phyloP scores from a whole-genome alignment of 768 basidiomycete genomes.

The Dentipellis sp. region DNA sequence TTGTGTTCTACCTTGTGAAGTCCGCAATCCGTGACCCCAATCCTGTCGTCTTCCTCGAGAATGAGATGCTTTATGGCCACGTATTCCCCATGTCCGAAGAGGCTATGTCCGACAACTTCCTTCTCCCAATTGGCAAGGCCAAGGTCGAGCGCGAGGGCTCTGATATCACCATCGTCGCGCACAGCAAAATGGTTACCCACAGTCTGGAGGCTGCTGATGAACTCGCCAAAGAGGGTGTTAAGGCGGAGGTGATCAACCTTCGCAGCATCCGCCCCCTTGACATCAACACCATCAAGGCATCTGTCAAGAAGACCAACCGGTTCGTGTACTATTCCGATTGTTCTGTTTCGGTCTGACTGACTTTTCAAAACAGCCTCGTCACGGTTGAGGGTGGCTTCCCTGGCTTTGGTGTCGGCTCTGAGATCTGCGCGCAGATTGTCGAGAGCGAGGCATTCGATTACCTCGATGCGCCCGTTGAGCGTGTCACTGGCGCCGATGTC shows the following conservation, averaged over 20 bases:
- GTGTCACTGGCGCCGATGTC: slow-evolving; percentile 94
- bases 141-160: slow-evolving; percentile 91
- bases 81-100: slow-evolving; percentile 94
- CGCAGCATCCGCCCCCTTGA: slow-evolving; percentile 94
- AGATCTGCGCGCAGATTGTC: slow-evolving; percentile 95
- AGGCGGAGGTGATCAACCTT: slow-evolving; percentile 97
- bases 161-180: slow-evolving; percentile 93
- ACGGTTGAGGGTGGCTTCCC: slow-evolving; percentile 99
- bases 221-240: slow-evolving; percentile 93
- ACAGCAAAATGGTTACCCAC: slow-evolving; percentile 97
- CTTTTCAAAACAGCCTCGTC: slow-evolving; percentile 48
- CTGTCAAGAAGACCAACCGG: slow-evolving; percentile 99
- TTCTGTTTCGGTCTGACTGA: background rate
- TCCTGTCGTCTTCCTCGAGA: slow-evolving; percentile 97
- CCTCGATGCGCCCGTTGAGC: slow-evolving; percentile 96
- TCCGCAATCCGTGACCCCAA: slow-evolving; percentile 97
- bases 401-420: slow-evolving; percentile 94
- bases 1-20: slow-evolving; percentile 27
- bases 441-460: slow-evolving; percentile 98
- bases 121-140: slow-evolving; percentile 94
- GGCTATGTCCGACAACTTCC: slow-evolving; percentile 91
- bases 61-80: slow-evolving; percentile 98
- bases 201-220: slow-evolving; percentile 89
- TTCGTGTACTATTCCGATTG: slow-evolving; percentile 23
- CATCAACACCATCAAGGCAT: slow-evolving; percentile 93